A percentile compares a stretch with the other conserved stretches of the same genome.
Evolutionary conservation across 1,284 basidiomycete genomes (phyloP).

Genomic region (Phylloboletellus chloephorus): DNA sequence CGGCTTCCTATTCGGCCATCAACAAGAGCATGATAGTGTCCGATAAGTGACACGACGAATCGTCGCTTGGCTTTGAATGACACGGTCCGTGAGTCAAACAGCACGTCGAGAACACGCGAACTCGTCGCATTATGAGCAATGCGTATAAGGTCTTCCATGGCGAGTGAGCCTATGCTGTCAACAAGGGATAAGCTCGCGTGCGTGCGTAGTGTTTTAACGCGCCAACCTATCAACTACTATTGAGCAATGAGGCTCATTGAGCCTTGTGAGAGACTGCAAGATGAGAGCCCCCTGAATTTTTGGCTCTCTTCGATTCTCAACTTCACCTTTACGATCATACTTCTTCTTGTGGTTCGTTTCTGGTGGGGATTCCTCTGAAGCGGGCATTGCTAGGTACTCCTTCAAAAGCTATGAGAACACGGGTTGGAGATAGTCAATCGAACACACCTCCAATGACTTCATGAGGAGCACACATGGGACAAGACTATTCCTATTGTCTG

Average conservation of each 20-base stretch:
- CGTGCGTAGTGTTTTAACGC: conserved; percentile 3
- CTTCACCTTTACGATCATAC: conserved; percentile 21
- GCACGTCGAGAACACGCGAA: conserved; percentile 77
- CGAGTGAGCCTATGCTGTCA: conserved; percentile 55
- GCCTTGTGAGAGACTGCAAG: conserved; percentile 72
- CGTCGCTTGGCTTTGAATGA: conserved; percentile 62
- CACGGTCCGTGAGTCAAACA: conserved; percentile 68
- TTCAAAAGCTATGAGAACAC: conserved; percentile 20
- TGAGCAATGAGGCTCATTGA: conserved; percentile 61
- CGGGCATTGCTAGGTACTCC: conserved; percentile 33
- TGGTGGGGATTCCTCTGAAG: conserved; percentile 10
- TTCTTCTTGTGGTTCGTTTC: conserved; percentile 11
- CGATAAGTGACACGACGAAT: conserved; percentile 71
- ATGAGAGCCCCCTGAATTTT: conserved; percentile 84
- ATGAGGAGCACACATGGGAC: conserved; percentile 65
- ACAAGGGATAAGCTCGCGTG: conserved; percentile 10
- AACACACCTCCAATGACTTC: conserved; percentile 49
- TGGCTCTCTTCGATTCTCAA: conserved; percentile 44
- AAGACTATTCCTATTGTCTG: conserved; percentile 43
- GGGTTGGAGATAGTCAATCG: not conserved
- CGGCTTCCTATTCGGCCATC: conserved; percentile 86
- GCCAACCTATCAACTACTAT: conserved; percentile 64
- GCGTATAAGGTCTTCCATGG: conserved; percentile 54
- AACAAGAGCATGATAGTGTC: conserved; percentile 71
- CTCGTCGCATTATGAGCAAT: conserved; percentile 70